A percentile compares a stretch with the other conserved stretches of the same genome.
Evolutionary conservation across 2,329 filamentous ascomycete species (phyloP).

Genomic region (Cladosporium sphaerospermum): DNA sequence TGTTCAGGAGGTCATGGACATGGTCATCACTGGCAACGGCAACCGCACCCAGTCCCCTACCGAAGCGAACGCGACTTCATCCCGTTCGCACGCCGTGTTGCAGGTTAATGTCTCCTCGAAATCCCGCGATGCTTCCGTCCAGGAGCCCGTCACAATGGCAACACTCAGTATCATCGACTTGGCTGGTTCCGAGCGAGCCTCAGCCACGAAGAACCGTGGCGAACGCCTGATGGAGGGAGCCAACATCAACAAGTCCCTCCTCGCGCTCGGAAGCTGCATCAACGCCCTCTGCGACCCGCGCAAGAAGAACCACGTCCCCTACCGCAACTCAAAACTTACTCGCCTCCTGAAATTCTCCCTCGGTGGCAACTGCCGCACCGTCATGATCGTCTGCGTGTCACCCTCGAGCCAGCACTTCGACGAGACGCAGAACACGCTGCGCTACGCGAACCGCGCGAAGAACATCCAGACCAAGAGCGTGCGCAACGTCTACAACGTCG

Average conservation of each 20-base stretch:
- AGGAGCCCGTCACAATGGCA: slow-evolving; percentile 95
- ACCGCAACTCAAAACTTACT: slow-evolving; percentile 95
- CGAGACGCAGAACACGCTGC: slow-evolving; percentile 94
- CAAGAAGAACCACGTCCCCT: slow-evolving; percentile 89
- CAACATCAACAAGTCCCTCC: slow-evolving; percentile 98
- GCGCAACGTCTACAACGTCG: slow-evolving; percentile 98
- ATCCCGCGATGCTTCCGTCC: slow-evolving; percentile 84
- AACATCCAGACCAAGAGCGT: slow-evolving; percentile 99
- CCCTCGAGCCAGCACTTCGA: slow-evolving; percentile 96
- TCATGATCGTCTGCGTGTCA: slow-evolving; percentile 99
- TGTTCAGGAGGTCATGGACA: slow-evolving; percentile 97
- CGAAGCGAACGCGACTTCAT: slow-evolving; percentile 94
- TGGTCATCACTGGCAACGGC: slow-evolving; percentile 93
- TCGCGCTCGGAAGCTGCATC: slow-evolving; percentile 93
- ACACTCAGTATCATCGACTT: slow-evolving; percentile 97
- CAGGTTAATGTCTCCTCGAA: slow-evolving; percentile 96
- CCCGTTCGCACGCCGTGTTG: slow-evolving; percentile 90
- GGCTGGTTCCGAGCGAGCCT: slow-evolving; percentile 90
- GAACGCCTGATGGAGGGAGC: slow-evolving; percentile 87
- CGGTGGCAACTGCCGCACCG: slow-evolving; percentile 95
- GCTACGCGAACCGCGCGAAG: slow-evolving; percentile 96
- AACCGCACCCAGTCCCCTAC: slow-evolving; percentile 94
- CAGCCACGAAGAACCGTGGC: slow-evolving; percentile 92
- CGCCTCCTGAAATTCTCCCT: slow-evolving; percentile 93
- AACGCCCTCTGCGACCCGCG: slow-evolving; percentile 92